A percentile compares a stretch with the other conserved stretches of the same genome.
phyloP scores from a whole-genome alignment of 208 protist species.

The Leishmania lainsoni region DNA sequence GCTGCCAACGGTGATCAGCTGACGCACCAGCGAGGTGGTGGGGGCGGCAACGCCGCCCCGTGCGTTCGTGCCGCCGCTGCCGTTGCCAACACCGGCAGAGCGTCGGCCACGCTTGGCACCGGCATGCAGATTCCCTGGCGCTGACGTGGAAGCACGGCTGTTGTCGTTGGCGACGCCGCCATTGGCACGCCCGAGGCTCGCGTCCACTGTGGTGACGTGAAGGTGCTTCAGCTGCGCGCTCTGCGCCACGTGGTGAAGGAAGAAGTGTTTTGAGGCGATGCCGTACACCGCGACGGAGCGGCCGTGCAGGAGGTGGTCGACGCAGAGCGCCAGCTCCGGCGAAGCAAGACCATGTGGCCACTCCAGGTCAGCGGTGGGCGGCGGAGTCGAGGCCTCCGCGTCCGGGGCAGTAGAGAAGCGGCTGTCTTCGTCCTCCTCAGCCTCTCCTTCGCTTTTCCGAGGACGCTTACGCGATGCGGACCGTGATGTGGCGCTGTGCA shows the following conservation, averaged over 20 bases:
- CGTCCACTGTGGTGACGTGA: slow-evolving; percentile 47
- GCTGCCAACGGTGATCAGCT: slow-evolving; percentile 2
- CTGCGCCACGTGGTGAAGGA: slow-evolving; percentile 73
- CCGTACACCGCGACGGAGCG: slow-evolving; percentile 82
- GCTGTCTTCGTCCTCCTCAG: background rate
- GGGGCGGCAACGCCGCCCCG: background rate
- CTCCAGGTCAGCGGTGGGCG: slow-evolving; percentile 8
- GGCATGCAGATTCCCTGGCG: background rate
- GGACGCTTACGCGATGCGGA: background rate
- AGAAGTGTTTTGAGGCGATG: slow-evolving; percentile 76
- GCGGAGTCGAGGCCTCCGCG: background rate
- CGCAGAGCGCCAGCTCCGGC: slow-evolving; percentile 59
- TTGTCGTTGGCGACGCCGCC: background rate
- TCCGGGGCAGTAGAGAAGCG: background rate
- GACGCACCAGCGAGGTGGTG: background rate
- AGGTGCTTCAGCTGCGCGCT: slow-evolving; percentile 51
- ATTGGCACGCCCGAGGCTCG: slow-evolving; percentile 25
- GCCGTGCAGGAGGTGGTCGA: slow-evolving; percentile 77
- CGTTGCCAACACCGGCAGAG: background rate
- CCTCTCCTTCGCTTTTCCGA: background rate
- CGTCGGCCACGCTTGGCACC: background rate
- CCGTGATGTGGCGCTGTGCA: background rate
- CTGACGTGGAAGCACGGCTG: background rate
- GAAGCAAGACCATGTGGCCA: slow-evolving; percentile 64
- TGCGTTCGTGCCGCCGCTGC: background rate